Conservation (phyloP, 495 filamentous ascomycete species). For the Extremus antarcticus region DNA sequence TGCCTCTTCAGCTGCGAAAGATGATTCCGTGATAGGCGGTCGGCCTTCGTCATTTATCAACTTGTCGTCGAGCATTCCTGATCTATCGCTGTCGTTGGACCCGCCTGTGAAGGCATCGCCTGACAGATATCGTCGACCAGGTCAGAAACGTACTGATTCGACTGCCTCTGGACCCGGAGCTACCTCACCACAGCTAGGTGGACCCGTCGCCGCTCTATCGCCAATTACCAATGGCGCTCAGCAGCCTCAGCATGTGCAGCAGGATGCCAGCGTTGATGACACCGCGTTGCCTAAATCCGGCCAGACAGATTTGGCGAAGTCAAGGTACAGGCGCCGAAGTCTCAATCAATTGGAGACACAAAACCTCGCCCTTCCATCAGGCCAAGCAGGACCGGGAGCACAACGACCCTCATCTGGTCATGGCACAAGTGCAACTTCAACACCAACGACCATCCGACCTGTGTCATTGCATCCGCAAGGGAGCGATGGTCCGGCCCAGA, state of each 20-base stretch:
- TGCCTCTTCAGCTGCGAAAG: constrained; percentile 27
- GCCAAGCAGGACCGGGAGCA: constrained; percentile 15
- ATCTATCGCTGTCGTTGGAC: constrained; percentile 36
- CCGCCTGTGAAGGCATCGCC: constrained; percentile 36
- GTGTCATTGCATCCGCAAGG: constrained; percentile 45
- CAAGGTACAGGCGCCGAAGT: constrained; percentile 67
- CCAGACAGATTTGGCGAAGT: constrained; percentile 52
- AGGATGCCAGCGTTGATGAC: constrained; percentile 46
- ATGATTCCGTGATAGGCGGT: constrained; percentile 29
- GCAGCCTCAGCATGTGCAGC: constrained; percentile 8
- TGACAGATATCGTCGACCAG: constrained; percentile 53
- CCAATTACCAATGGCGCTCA: constrained; percentile 21
- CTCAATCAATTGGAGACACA: constrained; percentile 65
- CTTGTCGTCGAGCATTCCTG: constrained; percentile 37
- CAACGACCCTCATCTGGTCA: constrained; percentile 15
- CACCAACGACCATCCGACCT: constrained; percentile 23
- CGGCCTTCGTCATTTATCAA: constrained; percentile 35
- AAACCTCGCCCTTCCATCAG: not conserved
- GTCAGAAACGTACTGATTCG: constrained; percentile 40
- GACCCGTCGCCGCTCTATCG: constrained; percentile 23
- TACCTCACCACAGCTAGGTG: constrained; percentile 21
- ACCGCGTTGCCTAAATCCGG: constrained; percentile 32
- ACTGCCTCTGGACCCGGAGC: constrained; percentile 14
- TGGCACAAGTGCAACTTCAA: constrained; percentile 16
- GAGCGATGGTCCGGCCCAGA: constrained; percentile 33